Evolutionary conservation across 1,284 basidiomycete genomes (phyloP).

Genomic region (Cutaneotrichosporon sp.): DNA sequence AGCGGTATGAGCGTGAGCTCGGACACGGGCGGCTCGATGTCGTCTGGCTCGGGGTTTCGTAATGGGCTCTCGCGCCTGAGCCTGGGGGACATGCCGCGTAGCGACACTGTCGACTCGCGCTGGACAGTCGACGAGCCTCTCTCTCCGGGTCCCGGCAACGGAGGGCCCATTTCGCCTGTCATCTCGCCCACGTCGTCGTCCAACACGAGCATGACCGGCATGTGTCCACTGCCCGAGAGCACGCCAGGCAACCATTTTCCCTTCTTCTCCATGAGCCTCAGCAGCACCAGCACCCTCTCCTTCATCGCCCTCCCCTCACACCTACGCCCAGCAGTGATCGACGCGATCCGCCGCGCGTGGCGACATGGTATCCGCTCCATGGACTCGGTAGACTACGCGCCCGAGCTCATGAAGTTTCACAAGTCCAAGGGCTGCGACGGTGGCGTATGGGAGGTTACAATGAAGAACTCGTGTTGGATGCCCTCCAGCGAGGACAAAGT

Average conservation of each 20-base stretch:
- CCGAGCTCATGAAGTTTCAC: conserved; percentile 39
- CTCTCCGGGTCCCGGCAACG: not conserved
- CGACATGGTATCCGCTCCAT: conserved; percentile 29
- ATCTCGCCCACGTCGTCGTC: not conserved
- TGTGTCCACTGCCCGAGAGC: conserved; percentile 35
- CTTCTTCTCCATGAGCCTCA: conserved; percentile 42
- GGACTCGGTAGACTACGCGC: conserved; percentile 35
- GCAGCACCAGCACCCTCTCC: conserved; percentile 32
- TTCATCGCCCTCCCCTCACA: conserved; percentile 38
- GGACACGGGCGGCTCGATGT: not conserved
- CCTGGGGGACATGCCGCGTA: not conserved
- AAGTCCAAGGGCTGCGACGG: conserved; percentile 41
- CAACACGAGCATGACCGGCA: conserved; percentile 3
- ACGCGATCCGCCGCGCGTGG: conserved; percentile 36
- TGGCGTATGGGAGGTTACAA: conserved; percentile 42
- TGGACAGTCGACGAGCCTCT: not conserved
- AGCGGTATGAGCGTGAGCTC: not conserved
- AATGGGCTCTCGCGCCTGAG: not conserved
- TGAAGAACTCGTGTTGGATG: conserved; percentile 40
- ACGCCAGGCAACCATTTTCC: conserved; percentile 23
- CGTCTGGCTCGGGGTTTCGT: not conserved
- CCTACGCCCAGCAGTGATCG: conserved; percentile 31
- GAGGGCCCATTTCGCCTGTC: not conserved
- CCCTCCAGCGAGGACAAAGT: conserved; percentile 39
- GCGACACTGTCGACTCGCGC: not conserved